These are phyloP conservation scores for Macaranga tanarius DNA, from an alignment of 441 rosid genomes.

Conservation along the genomic window DNA sequence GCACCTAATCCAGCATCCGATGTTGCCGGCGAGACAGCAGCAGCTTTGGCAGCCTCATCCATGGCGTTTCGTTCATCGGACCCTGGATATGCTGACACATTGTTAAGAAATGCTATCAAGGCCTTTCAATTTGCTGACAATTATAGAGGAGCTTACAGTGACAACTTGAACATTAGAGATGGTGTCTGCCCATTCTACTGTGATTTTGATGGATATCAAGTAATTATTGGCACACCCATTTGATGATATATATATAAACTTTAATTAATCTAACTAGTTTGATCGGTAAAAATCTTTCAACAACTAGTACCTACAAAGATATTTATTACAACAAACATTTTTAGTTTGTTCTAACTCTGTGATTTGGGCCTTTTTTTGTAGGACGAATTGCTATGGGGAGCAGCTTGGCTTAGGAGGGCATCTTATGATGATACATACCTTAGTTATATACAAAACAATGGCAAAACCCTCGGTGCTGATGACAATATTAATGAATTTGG, in stretches of 20 bases:
- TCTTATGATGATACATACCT: slow-evolving; percentile 60
- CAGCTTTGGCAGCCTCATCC: slow-evolving; percentile 85
- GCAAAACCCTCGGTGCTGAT: slow-evolving; percentile 77
- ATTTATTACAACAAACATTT: no score
- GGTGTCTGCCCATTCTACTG: slow-evolving; percentile 93
- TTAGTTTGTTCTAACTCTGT: background rate
- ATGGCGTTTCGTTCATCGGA: slow-evolving; percentile 77
- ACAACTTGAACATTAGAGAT: slow-evolving; percentile 55
- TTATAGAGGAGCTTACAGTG: slow-evolving; percentile 91
- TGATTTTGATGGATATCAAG: slow-evolving; percentile 89
- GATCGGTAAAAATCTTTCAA: no score
- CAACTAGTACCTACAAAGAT: no score
- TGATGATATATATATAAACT: no score
- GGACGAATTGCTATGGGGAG: slow-evolving; percentile 98
- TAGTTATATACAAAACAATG: slow-evolving; percentile 63
- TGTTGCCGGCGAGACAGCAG: slow-evolving; percentile 85
- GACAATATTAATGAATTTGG: slow-evolving; percentile 90
- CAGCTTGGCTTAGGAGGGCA: slow-evolving; percentile 89
- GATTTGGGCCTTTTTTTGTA: slow-evolving; percentile 14
- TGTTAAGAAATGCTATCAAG: slow-evolving; percentile 56
- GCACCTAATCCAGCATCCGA: slow-evolving; percentile 92
- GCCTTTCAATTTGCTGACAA: slow-evolving; percentile 73
- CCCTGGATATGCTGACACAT: slow-evolving; percentile 68
- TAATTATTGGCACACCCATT: slow-evolving; percentile 25
- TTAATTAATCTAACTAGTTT: no score